A percentile compares a stretch with the other conserved stretches of the same genome.
These are phyloP conservation scores for Halenospora varia DNA, from an alignment of 495 filamentous ascomycete species.

Conservation along the genomic window DNA sequence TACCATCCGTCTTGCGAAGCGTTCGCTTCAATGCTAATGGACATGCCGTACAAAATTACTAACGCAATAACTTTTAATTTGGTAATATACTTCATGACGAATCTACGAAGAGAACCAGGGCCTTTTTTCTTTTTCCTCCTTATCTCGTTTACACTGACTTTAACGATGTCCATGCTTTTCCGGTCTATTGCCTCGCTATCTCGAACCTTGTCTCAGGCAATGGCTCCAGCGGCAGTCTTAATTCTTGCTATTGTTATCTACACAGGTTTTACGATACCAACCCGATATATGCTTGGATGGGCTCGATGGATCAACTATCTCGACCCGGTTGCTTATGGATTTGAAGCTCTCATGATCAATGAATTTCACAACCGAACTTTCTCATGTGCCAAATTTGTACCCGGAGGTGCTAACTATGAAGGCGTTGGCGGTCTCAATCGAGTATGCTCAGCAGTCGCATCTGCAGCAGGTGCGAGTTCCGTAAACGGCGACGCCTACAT, in stretches of 20 bases:
- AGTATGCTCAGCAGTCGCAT: conserved; percentile 57
- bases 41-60: conserved; percentile 57
- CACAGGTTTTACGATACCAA: conserved; percentile 34
- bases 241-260: conserved; percentile 29
- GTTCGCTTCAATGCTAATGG: conserved; percentile 62
- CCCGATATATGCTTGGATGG: conserved; percentile 30
- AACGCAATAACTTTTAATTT: conserved; percentile 60
- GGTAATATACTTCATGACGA: conserved; percentile 62
- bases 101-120: conserved; percentile 39
- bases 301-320: conserved; percentile 28
- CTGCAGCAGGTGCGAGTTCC: conserved; percentile 48
- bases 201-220: conserved; percentile 44
- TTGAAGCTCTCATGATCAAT: conserved; percentile 36
- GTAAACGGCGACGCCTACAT: conserved; percentile 68
- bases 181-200: conserved; percentile 45
- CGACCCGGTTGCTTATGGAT: conserved; percentile 37
- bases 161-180: conserved; percentile 48
- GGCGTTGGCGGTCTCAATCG: not conserved
- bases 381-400: conserved; percentile 14
- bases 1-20: conserved; percentile 66
- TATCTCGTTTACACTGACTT: conserved; percentile 32
- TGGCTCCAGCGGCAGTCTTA: conserved; percentile 43
- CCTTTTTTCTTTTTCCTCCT: conserved; percentile 49
- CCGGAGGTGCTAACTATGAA: not conserved
- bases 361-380: conserved; percentile 42